These are phyloP conservation scores for Microstegium vimineum DNA, from an alignment of 176 grass and related monocot genomes.

Conservation along the genomic window DNA sequence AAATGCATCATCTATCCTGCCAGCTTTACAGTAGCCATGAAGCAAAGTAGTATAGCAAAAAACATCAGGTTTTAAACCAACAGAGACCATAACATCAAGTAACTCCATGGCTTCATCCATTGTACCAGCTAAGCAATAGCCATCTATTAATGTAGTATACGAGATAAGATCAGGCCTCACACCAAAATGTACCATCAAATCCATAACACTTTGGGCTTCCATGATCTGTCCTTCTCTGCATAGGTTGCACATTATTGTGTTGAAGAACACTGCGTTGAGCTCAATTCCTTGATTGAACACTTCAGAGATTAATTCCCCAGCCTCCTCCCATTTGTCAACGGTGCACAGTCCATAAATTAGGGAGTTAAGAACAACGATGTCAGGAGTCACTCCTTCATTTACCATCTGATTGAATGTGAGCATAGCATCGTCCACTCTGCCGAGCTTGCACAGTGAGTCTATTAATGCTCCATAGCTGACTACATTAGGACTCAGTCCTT, in stretches of 20 bases:
- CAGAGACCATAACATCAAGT: neutral
- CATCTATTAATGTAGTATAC: neutral
- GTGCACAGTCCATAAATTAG: slow-evolving; percentile 1
- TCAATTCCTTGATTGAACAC: slow-evolving; percentile 6
- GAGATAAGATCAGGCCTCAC: slow-evolving; percentile 8
- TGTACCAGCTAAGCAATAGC: neutral
- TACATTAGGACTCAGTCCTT: neutral
- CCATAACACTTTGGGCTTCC: neutral
- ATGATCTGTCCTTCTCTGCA: neutral
- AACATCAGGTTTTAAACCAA: neutral
- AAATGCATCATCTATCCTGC: neutral
- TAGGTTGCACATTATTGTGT: neutral
- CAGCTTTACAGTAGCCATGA: neutral
- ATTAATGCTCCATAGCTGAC: slow-evolving; percentile 9
- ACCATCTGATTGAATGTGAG: neutral
- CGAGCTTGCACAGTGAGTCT: neutral
- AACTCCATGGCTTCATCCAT: neutral
- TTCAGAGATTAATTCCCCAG: slow-evolving; percentile 9
- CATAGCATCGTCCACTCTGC: slow-evolving; percentile 1
- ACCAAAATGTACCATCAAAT: neutral
- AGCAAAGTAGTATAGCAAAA: neutral
- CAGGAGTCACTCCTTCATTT: neutral
- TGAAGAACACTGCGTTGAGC: neutral
- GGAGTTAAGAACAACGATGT: neutral
- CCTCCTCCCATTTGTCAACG: slow-evolving; percentile 13